Evolutionary conservation across 139 green algal species (phyloP).

Genomic region (Mesotaenium endlicherianum): DNA sequence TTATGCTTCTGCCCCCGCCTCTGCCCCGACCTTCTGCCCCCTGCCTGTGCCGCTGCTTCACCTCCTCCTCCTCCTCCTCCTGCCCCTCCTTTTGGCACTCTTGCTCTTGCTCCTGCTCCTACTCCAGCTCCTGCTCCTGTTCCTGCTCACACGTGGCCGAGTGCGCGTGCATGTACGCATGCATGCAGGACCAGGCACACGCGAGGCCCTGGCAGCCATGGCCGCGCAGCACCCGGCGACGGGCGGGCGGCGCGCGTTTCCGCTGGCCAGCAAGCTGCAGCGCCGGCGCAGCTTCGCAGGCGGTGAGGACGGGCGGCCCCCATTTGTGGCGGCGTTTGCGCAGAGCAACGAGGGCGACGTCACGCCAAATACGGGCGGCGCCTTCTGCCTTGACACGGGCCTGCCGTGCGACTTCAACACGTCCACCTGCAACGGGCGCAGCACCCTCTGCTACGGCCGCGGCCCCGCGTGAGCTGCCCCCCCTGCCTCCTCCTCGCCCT

Average conservation of each 20-base stretch:
- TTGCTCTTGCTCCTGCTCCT: background rate
- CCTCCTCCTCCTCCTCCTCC: background rate
- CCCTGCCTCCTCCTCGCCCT: background rate
- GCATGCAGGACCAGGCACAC: no score
- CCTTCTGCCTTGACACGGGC: constrained; percentile 77
- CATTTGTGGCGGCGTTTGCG: constrained; percentile 75
- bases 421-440: constrained; percentile 72
- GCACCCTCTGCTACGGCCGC: constrained; percentile 45
- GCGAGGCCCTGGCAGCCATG: background rate
- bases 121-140: background rate
- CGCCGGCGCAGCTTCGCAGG: background rate
- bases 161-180: no score
- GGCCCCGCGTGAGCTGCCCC: constrained; percentile 20
- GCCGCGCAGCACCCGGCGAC: background rate
- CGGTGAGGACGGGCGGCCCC: background rate
- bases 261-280: background rate
- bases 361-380: constrained; percentile 72
- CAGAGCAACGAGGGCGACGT: constrained; percentile 77
- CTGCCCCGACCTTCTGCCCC: background rate
- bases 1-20: background rate
- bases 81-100: background rate
- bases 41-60: background rate
- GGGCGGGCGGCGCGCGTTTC: background rate
- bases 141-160: background rate
- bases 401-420: constrained; percentile 67